Conservation (phyloP, 1,284 basidiomycete species). For the Sphagnurus paluster region DNA sequence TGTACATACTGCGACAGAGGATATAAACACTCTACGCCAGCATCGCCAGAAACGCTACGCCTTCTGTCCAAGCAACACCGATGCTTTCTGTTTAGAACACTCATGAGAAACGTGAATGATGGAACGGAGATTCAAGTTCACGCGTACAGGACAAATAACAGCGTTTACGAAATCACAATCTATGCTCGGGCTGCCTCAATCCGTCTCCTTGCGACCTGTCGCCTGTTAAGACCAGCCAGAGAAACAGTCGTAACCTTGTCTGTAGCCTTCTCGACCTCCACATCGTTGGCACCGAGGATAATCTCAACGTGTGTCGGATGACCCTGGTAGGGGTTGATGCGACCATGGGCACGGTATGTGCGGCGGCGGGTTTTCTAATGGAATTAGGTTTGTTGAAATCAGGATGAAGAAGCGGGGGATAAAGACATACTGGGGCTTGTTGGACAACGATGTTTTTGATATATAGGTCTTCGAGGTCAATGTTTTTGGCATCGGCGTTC, state of each 20-base stretch:
- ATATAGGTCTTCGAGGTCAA: conserved; percentile 88
- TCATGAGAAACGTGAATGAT: too few species aligned
- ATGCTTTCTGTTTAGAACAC: too few species aligned
- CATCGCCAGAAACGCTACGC: too few species aligned
- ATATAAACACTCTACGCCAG: too few species aligned
- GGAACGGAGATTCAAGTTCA: too few species aligned
- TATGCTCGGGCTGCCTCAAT: conserved; percentile 75
- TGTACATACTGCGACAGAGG: too few species aligned
- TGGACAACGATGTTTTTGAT: conserved; percentile 99
- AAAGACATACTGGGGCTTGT: conserved; percentile 87
- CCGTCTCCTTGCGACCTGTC: conserved; percentile 80
- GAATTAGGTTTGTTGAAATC: neutral
- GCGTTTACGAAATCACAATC: conserved; percentile 13
- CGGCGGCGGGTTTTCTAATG: conserved; percentile 96
- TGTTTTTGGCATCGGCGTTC: conserved; percentile 97
- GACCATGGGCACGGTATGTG: conserved; percentile 89
- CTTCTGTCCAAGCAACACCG: too few species aligned
- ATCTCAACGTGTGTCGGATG: conserved; percentile 83
- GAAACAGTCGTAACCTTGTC: conserved; percentile 66
- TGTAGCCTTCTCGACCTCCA: conserved; percentile 88
- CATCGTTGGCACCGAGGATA: conserved; percentile 78
- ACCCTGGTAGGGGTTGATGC: conserved; percentile 45
- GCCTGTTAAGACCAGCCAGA: conserved; percentile 71
- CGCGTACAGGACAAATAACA: too few species aligned
- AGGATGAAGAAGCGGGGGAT: neutral